Conservation (phyloP, 352 stramenopile species). For the Phytophthora constricta region DNA sequence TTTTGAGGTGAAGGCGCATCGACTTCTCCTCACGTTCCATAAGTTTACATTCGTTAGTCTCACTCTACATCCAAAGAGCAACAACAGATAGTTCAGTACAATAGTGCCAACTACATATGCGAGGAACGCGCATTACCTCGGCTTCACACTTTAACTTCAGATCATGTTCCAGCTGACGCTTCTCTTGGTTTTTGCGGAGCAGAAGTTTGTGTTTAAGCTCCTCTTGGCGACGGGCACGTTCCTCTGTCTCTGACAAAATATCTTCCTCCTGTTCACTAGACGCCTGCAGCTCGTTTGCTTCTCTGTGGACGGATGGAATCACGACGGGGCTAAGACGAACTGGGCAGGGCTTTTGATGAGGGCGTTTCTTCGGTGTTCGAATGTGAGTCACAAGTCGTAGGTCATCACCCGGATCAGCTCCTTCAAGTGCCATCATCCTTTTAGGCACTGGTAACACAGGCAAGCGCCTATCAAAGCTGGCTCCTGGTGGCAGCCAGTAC, state of each 20-base stretch:
- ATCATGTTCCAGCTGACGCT: constrained; percentile 47
- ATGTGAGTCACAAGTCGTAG: constrained; percentile 21
- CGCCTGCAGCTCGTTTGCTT: constrained; percentile 2
- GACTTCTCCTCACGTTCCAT: constrained; percentile 83
- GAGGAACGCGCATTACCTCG: constrained; percentile 34
- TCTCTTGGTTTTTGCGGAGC: constrained; percentile 40
- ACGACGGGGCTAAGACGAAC: constrained; percentile 47
- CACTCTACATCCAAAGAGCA: constrained; percentile 38
- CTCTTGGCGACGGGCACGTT: constrained; percentile 44
- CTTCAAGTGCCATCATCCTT: constrained; percentile 27
- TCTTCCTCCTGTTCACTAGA: background rate
- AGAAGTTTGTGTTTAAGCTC: constrained; percentile 59
- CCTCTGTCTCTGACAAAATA: constrained; percentile 22
- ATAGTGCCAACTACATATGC: background rate
- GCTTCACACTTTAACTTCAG: constrained; percentile 39
- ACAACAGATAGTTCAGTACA: constrained; percentile 2
- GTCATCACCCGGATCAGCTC: constrained; percentile 17
- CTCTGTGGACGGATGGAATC: constrained; percentile 13
- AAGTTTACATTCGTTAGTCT: constrained; percentile 58
- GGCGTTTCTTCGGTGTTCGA: constrained; percentile 51
- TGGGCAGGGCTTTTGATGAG: constrained; percentile 51
- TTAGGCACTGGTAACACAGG: constrained; percentile 46
- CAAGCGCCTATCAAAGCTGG: constrained; percentile 49
- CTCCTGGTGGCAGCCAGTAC: constrained; percentile 73
- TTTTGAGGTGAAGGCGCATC: constrained; percentile 60